phyloP scores from a whole-genome alignment of 2,329 filamentous ascomycete genomes.

The Fusarium illudens region DNA sequence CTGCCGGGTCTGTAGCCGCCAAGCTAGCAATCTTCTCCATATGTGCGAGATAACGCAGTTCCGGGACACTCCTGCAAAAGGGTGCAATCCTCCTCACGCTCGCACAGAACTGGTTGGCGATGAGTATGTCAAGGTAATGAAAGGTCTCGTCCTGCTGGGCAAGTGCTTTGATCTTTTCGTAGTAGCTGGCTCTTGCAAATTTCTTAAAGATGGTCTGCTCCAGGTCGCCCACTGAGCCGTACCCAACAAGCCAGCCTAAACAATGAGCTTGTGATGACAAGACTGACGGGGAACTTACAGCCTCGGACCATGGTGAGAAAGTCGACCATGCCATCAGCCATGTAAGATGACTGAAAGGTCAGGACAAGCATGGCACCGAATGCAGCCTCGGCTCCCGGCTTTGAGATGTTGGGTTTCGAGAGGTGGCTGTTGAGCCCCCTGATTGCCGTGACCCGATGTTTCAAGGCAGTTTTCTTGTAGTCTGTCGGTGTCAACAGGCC shows the following conservation, averaged over 20 bases:
- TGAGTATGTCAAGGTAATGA: slow-evolving; percentile 19
- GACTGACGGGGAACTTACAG: slow-evolving; percentile 39
- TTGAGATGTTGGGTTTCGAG: slow-evolving; percentile 39
- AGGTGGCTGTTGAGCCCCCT: slow-evolving; percentile 48
- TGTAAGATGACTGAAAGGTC: slow-evolving; percentile 50
- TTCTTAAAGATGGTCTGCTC: slow-evolving; percentile 38
- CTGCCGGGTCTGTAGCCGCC: slow-evolving; percentile 37
- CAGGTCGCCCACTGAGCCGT: slow-evolving; percentile 25
- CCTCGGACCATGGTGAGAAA: slow-evolving; percentile 52
- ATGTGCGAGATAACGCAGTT: slow-evolving; percentile 44
- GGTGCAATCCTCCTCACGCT: slow-evolving; percentile 43
- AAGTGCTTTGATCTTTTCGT: slow-evolving; percentile 40
- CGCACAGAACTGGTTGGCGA: slow-evolving; percentile 41
- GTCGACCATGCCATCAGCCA: slow-evolving; percentile 52
- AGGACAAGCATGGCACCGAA: slow-evolving; percentile 50
- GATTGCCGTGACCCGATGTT: slow-evolving; percentile 51
- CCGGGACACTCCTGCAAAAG: slow-evolving; percentile 44
- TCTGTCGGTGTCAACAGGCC: slow-evolving; percentile 36
- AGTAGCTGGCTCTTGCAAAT: slow-evolving; percentile 41
- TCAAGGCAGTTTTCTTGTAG: slow-evolving; percentile 43
- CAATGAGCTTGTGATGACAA: neutral
- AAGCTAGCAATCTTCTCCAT: slow-evolving; percentile 44
- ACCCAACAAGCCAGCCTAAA: slow-evolving; percentile 42
- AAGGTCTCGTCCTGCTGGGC: slow-evolving; percentile 15
- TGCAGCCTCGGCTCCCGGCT: slow-evolving; percentile 48